Conservation (phyloP, 768 basidiomycete species). For the Boletus vermiculosoides region DNA sequence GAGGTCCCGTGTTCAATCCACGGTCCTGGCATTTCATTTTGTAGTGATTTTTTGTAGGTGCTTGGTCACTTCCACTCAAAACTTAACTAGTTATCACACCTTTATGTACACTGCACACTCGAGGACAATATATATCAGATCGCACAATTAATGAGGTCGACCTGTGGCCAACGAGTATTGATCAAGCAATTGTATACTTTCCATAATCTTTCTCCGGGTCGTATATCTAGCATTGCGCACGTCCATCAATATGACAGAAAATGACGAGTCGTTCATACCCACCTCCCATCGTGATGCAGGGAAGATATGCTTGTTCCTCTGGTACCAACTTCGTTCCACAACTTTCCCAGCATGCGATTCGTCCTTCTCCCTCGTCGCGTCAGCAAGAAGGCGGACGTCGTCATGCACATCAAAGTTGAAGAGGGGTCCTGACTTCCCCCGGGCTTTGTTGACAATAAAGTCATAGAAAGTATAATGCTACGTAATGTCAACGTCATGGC, state of each 20-base stretch:
- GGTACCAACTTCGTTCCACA: conserved; percentile 93
- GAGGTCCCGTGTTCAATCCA: conserved; percentile 81
- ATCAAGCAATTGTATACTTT: conserved; percentile 74
- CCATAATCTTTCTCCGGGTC: conserved; percentile 95
- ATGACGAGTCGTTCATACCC: conserved; percentile 22
- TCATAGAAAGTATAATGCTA: conserved; percentile 98
- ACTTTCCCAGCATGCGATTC: conserved; percentile 99
- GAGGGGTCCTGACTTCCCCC: conserved; percentile 95
- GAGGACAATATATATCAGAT: background rate
- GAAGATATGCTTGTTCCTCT: conserved; percentile 96
- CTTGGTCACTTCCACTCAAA: background rate
- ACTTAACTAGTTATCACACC: background rate
- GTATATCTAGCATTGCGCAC: conserved; percentile 56
- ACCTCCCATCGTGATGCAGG: conserved; percentile 97
- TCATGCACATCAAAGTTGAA: conserved; percentile 99
- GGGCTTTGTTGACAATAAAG: conserved; percentile 97
- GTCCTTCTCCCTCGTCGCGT: conserved; percentile 96
- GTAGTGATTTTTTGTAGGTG: background rate
- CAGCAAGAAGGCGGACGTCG: conserved; percentile 90
- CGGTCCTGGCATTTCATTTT: conserved; percentile 59
- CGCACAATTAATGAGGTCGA: background rate
- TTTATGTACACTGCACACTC: background rate
- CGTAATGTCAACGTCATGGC: background rate
- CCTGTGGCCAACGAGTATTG: conserved; percentile 2
- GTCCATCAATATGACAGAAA: background rate